These are phyloP conservation scores for Aleurites moluccanus DNA, from an alignment of 441 rosid species.

Conservation along the genomic window DNA sequence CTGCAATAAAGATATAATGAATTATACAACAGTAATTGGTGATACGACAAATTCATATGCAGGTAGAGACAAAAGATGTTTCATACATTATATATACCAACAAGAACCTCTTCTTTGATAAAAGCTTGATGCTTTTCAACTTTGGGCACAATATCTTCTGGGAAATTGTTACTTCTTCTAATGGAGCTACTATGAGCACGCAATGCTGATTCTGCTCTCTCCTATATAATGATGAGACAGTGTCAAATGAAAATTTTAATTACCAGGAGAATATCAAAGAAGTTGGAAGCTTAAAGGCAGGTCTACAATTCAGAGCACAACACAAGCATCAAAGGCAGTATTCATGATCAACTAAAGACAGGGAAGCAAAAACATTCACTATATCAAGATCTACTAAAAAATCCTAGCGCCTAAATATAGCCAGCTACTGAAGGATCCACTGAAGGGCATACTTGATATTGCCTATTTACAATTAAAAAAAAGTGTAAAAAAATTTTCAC, in stretches of 20 bases:
- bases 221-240: slow-evolving; percentile 45
- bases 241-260: not conserved
- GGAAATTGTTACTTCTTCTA: slow-evolving; percentile 50
- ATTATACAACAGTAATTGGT: slow-evolving; percentile 21
- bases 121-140: slow-evolving; percentile 67
- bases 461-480: not conserved
- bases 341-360: not conserved
- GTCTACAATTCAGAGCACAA: not conserved
- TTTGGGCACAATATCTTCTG: slow-evolving; percentile 49
- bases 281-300: not conserved
- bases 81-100: slow-evolving; percentile 64
- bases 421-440: not conserved
- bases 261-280: slow-evolving; percentile 2
- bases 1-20: slow-evolving; percentile 45
- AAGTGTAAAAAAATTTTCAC: not conserved
- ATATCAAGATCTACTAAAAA: not conserved
- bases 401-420: not conserved
- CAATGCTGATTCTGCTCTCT: slow-evolving; percentile 77
- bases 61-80: slow-evolving; percentile 19
- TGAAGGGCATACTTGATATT: not conserved
- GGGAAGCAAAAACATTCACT: not conserved
- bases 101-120: slow-evolving; percentile 86
- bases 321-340: not conserved
- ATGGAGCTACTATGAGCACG: slow-evolving; percentile 97
- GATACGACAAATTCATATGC: slow-evolving; percentile 20